Evolutionary conservation across 83 land plant genomes (phyloP).

Genomic region (Picea abies): DNA sequence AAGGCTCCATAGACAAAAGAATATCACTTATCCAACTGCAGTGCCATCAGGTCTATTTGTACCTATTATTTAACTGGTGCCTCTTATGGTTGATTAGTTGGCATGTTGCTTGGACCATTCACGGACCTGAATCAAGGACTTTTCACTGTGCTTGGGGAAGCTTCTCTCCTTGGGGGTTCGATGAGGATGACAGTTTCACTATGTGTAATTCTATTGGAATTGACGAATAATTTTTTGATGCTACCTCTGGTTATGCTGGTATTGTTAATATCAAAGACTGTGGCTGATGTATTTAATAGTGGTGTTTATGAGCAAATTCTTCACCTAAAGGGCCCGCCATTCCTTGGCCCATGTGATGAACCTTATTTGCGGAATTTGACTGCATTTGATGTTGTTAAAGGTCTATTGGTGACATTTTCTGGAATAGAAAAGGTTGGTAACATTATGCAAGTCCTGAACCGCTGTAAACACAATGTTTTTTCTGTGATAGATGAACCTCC

Average conservation of each 20-base stretch:
- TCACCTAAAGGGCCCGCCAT: conserved; percentile 55
- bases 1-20: no score
- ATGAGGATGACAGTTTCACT: conserved; percentile 80
- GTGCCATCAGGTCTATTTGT: no score
- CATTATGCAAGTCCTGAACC: no score
- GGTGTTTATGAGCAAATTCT: conserved; percentile 42
- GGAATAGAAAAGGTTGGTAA: conserved; percentile 47
- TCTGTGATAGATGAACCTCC: no score
- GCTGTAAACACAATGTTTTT: no score
- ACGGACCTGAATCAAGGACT: conserved; percentile 54
- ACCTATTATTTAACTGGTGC: no score
- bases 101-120: conserved; percentile 37
- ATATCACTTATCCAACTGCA: no score
- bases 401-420: conserved; percentile 37
- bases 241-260: no score
- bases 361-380: conserved; percentile 39
- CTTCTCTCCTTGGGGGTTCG: conserved; percentile 75
- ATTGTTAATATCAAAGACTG: no score
- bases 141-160: conserved; percentile 67
- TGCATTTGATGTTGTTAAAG: no score
- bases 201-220: conserved; percentile 69
- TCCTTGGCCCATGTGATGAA: conserved; percentile 52
- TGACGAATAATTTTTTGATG: conserved; percentile 34
- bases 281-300: no score
- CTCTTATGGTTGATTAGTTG: background rate